Evolutionary conservation across 176 grass and related monocot genomes (phyloP).

Genomic region (Cenchrus fungigraminus): DNA sequence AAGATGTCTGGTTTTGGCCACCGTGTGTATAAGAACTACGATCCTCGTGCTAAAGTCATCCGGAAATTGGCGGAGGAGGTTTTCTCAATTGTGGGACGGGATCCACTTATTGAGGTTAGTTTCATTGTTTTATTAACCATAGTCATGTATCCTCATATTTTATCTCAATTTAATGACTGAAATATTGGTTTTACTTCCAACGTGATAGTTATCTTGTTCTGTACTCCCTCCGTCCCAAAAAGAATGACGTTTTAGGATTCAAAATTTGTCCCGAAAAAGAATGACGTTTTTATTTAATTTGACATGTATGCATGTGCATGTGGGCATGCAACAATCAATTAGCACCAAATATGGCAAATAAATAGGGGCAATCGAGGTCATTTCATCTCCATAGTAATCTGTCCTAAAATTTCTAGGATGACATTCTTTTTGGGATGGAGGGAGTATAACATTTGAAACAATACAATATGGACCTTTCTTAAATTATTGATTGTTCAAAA

Average conservation of each 20-base stretch:
- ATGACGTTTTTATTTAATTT: too few species aligned
- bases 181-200: slow-evolving; percentile 1
- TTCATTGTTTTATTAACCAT: neutral
- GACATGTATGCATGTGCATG: too few species aligned
- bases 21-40: slow-evolving; percentile 98
- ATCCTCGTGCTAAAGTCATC: slow-evolving; percentile 96
- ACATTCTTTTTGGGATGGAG: too few species aligned
- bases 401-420: too few species aligned
- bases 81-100: slow-evolving; percentile 92
- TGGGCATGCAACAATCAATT: too few species aligned
- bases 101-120: slow-evolving; percentile 92
- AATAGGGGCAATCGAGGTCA: too few species aligned
- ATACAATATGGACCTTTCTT: neutral
- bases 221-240: neutral
- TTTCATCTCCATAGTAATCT: too few species aligned
- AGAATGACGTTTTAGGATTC: too few species aligned
- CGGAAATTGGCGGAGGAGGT: slow-evolving; percentile 94
- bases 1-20: slow-evolving; percentile 98
- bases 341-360: too few species aligned
- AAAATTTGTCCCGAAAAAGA: too few species aligned
- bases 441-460: neutral
- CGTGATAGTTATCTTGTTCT: neutral
- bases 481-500: neutral
- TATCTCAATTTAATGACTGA: neutral
- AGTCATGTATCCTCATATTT: neutral